These are phyloP conservation scores for Diaporthe vaccinii DNA, from an alignment of 2,329 filamentous ascomycete genomes.

Conservation along the genomic window DNA sequence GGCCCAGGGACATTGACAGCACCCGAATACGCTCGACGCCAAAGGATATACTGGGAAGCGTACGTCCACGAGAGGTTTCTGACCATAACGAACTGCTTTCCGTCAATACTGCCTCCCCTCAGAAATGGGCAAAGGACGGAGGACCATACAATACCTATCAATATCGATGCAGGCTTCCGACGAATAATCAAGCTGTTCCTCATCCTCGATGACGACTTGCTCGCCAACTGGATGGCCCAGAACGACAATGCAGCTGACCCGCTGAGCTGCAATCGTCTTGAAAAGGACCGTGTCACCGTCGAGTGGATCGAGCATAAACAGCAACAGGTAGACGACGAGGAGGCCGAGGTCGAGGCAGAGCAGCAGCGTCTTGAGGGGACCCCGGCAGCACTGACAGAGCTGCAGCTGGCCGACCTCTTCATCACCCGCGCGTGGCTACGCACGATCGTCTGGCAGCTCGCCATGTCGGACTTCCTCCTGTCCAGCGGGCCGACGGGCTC, in stretches of 20 bases:
- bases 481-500: constrained; percentile 50
- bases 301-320: constrained; percentile 58
- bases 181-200: constrained; percentile 54
- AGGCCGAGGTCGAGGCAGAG: constrained; percentile 49
- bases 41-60: constrained; percentile 68
- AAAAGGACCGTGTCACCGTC: constrained; percentile 51
- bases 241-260: constrained; percentile 22
- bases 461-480: constrained; percentile 55
- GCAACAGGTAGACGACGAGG: constrained; percentile 55
- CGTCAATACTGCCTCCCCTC: constrained; percentile 52
- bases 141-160: constrained; percentile 52
- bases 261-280: neutral
- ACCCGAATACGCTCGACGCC: constrained; percentile 51
- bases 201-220: constrained; percentile 55
- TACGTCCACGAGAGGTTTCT: constrained; percentile 70
- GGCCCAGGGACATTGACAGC: constrained; percentile 7
- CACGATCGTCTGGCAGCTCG: constrained; percentile 58
- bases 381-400: constrained; percentile 50
- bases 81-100: constrained; percentile 64
- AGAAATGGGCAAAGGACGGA: constrained; percentile 48
- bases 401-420: constrained; percentile 57
- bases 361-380: constrained; percentile 39
- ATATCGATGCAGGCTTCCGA: constrained; percentile 55
- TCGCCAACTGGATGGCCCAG: constrained; percentile 52
- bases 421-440: constrained; percentile 58